A percentile compares a stretch with the other conserved stretches of the same genome.
These are phyloP conservation scores for Penicillium sp. DNA, from an alignment of 2,329 filamentous ascomycete species.

Conservation along the genomic window DNA sequence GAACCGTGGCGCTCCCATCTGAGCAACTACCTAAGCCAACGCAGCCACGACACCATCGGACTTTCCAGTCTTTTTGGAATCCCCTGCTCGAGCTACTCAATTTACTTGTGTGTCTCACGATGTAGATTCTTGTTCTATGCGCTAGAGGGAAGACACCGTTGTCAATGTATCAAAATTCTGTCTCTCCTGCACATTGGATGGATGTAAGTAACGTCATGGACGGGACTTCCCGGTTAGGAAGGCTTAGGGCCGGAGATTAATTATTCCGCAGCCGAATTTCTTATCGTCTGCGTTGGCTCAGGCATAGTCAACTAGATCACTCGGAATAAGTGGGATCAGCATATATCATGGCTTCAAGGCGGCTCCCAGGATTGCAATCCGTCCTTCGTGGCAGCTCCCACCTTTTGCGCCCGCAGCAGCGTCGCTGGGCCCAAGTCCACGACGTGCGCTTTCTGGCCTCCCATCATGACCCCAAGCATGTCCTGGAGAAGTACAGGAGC, in stretches of 20 bases:
- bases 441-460: conserved; percentile 89
- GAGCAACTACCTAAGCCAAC: neutral
- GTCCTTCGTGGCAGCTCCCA: conserved; percentile 40
- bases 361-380: conserved; percentile 55
- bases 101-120: neutral
- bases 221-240: neutral
- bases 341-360: conserved; percentile 54
- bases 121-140: neutral
- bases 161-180: too few relatives aligned
- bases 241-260: neutral
- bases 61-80: neutral
- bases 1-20: neutral
- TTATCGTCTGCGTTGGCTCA: neutral
- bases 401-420: conserved; percentile 57
- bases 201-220: neutral
- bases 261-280: conserved; percentile 2
- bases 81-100: neutral
- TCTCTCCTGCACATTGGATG: too few relatives aligned
- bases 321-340: neutral
- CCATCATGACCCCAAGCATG: conserved; percentile 64
- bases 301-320: too few relatives aligned
- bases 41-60: neutral
- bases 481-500: conserved; percentile 82
- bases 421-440: conserved; percentile 88
- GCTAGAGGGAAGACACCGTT: too few relatives aligned